Conservation (phyloP, 73 alveolate species). For the Tetrahymena borealis region DNA sequence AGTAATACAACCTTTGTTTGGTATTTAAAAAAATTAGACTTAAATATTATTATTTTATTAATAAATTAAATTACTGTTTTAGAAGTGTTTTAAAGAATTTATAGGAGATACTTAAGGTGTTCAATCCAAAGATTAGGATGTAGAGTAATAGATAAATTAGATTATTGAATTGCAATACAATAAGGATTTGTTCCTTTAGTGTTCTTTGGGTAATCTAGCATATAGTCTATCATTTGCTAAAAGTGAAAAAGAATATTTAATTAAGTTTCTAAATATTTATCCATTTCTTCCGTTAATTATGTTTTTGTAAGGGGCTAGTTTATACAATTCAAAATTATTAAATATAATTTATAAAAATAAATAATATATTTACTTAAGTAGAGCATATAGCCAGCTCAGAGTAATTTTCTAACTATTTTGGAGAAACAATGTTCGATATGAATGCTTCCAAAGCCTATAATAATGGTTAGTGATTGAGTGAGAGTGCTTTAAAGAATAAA, state of each 20-base stretch:
- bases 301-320: background rate
- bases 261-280: background rate
- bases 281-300: background rate
- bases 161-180: background rate
- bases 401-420: background rate
- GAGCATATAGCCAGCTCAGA: background rate
- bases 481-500: background rate
- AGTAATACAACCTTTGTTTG: background rate
- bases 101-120: background rate
- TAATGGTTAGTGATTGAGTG: background rate
- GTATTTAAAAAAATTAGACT: background rate
- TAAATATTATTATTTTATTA: background rate
- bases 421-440: background rate
- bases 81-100: background rate
- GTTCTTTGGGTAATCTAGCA: background rate
- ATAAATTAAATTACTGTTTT: background rate
- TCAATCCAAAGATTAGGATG: background rate
- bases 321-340: background rate
- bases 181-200: background rate
- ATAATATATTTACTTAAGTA: background rate
- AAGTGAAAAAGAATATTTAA: background rate
- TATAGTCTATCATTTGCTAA: background rate
- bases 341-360: background rate
- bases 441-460: background rate
- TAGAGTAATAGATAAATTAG: background rate